Base-by-base conservation (phyloP, 768 basidiomycete species). In the Chiua virens region DNA sequence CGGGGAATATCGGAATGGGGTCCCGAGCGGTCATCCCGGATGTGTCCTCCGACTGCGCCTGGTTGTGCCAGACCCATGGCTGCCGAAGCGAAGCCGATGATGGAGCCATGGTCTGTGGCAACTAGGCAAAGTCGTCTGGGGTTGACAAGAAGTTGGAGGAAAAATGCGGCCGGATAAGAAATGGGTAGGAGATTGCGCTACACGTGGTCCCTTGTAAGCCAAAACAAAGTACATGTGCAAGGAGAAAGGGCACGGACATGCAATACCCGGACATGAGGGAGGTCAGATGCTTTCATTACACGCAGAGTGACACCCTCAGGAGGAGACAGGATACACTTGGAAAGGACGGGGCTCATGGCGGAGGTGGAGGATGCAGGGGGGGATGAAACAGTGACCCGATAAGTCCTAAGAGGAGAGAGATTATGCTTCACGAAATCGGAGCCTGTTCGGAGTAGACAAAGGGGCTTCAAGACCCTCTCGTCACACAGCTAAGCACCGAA, bases 21-120 rank as follows among this genome's bases (percentile, higher is more conserved):
- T 34, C 9, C 52, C 36, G 52, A 44, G 22, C 14, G 30, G 51
- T 44, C 52, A 23, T 46, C 8, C 37, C 15, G 43, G 8, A 18
- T n/a, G 23, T 32, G 23, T 17, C 18, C 38, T 20, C 37, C 42
- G 3, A 2, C 8, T 2, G 48, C 21, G 11, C 23, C 22, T 9
- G 46, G 50, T 10, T 53, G 47, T 8, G 47, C 45, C 20, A 49
- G 32, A 9, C 45, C 58, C 18, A 53, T 45, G 32, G 54, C 40
- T 21, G 68, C 69, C 13, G 69, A 69, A 17, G 60, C 67, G 37
- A 68, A 68, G 15, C 67, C 67, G 4, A 68, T 10, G 27, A 70
- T 44, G 3, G 47, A 27, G 3, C 39, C 52, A 30, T 38, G 40
- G n/a, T 62, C 62, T n/a, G 39, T 52, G 4, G 69, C 69, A 7